phyloP scores from a whole-genome alignment of 306 rosid species.

The Malus asiatica region DNA sequence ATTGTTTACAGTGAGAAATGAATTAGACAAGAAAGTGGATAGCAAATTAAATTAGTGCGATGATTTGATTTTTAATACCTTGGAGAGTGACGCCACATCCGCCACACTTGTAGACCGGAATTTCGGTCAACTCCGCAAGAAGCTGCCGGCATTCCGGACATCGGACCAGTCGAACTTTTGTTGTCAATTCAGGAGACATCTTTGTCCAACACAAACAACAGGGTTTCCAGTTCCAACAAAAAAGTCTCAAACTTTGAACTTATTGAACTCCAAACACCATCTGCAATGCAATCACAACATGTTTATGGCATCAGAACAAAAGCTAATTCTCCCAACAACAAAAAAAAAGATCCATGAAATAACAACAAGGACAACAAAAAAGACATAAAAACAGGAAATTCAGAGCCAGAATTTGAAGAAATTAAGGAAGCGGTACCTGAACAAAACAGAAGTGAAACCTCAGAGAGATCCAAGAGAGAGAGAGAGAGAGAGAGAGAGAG shows the following conservation, averaged over 20 bases:
- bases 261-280: background rate
- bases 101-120: constrained; percentile 69
- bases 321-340: background rate
- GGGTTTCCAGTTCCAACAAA: constrained; percentile 5
- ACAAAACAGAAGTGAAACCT: background rate
- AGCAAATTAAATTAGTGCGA: background rate
- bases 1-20: background rate
- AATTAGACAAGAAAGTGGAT: background rate
- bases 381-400: too few relatives aligned
- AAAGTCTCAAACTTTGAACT: background rate
- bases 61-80: constrained; percentile 34
- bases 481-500: background rate
- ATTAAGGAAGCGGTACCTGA: background rate
- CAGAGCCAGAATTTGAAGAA: background rate
- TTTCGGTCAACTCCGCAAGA: constrained; percentile 56
- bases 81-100: constrained; percentile 65
- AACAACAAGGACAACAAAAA: background rate
- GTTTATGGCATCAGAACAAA: background rate
- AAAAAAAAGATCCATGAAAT: background rate
- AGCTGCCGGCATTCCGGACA: constrained; percentile 67
- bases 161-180: constrained; percentile 51
- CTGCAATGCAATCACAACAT: constrained; percentile 16
- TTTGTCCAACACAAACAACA: constrained; percentile 8
- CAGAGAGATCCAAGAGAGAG: background rate
- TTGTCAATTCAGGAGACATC: constrained; percentile 45